Percentiles rank a stretch among this genome's conserved stretches.
phyloP scores from a whole-genome alignment of 371 early-diverging fungal species.

The Actinomucor elegans region DNA sequence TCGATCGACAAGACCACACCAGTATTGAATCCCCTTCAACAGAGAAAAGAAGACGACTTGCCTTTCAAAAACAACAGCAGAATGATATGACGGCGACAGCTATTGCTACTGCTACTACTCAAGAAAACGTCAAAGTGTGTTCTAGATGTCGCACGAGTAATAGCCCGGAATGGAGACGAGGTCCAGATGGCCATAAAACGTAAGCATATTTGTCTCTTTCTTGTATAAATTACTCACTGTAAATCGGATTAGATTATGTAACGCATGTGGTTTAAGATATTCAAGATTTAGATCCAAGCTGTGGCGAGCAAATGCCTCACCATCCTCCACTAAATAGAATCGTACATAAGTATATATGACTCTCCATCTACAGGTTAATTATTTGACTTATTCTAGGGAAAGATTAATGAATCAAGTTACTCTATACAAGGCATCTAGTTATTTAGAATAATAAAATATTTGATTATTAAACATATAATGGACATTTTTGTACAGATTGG shows the following conservation, averaged over 20 bases:
- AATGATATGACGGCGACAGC: not conserved
- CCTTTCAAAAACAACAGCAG: not conserved
- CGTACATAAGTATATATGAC: too few relatives aligned
- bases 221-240: not conserved
- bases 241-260: constrained; percentile 63
- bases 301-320: constrained; percentile 2
- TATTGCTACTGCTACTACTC: not conserved
- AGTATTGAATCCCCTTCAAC: not conserved
- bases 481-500: too few relatives aligned
- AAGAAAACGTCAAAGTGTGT: constrained; percentile 44
- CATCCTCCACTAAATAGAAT: not conserved
- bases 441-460: too few relatives aligned
- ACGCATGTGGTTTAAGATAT: constrained; percentile 78
- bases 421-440: not conserved
- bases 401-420: not conserved
- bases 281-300: constrained; percentile 68
- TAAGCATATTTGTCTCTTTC: constrained; percentile 19
- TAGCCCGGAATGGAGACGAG: constrained; percentile 80
- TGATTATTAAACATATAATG: too few relatives aligned
- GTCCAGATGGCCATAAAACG: constrained; percentile 81
- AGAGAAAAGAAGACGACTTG: not conserved
- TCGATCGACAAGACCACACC: not conserved
- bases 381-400: too few relatives aligned
- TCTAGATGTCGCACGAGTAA: constrained; percentile 67
- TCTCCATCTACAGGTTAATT: too few relatives aligned